A percentile compares a stretch with the other conserved stretches of the same genome.
Evolutionary conservation across 495 filamentous ascomycete species (phyloP).

Genomic region (Xylaria castorea): DNA sequence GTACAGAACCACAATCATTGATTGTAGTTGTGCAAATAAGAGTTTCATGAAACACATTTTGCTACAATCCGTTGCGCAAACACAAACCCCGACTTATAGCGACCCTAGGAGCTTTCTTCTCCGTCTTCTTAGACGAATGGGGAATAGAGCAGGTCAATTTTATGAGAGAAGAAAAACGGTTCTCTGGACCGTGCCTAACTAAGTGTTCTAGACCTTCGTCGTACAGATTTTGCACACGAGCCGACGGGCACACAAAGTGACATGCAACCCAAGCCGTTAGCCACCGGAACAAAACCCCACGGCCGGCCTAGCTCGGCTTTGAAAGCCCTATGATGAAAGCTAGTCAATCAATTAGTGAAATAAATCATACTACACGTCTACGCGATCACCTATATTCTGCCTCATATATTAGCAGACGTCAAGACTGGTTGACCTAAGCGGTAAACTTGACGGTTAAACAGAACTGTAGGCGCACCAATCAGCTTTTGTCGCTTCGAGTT

Average conservation of each 20-base stretch:
- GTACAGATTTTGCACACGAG: no score
- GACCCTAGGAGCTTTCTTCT: background rate
- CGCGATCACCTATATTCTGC: background rate
- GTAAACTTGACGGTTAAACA: background rate
- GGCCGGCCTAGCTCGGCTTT: background rate
- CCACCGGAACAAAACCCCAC: background rate
- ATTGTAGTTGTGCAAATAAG: no score
- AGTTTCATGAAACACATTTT: no score
- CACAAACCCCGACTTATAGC: background rate
- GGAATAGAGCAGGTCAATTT: background rate
- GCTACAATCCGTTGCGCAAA: background rate
- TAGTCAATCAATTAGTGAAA: background rate
- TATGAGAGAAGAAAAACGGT: background rate
- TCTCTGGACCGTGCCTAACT: background rate
- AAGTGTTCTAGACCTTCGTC: background rate
- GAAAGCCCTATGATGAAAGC: background rate
- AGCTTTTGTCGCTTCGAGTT: background rate
- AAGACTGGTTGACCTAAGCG: background rate
- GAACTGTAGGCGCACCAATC: conserved; percentile 2
- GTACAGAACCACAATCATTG: no score
- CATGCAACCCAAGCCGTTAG: background rate
- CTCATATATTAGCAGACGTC: background rate
- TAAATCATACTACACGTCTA: background rate
- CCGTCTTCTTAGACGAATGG: background rate
- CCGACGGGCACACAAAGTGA: no score